Base-by-base conservation (phyloP, 768 basidiomycete genomes). In the Gloeophyllum trabeum region DNA sequence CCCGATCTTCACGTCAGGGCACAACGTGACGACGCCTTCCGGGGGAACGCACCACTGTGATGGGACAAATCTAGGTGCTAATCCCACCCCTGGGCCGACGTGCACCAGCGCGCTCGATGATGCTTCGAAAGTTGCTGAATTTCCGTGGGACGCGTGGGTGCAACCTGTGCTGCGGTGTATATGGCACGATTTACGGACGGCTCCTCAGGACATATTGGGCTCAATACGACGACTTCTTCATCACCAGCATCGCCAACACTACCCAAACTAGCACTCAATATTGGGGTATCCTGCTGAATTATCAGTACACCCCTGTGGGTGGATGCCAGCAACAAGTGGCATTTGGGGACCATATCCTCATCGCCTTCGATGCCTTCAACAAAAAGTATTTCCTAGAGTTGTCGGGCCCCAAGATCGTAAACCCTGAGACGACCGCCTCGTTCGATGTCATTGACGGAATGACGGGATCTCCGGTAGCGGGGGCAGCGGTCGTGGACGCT, bases 71-170 rank as follows among this genome's bases (percentile, higher is more conserved):
- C 48, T 60, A 37, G 36, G 52, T 10, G 49, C 44, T 0, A 61
- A 69, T 37, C 52, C 51, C 4, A 39, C 41, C 18, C 63, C 67
- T 3, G 67, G 65, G 3, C 61, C 68, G 6, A 69, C 68, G 0
- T 60, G 59, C 38, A 69, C 63, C 5, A 63, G 60, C 32, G 71
- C 70, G 10, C 56, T 73, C 14, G 68, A 63, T 35, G 64, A 67
- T 50, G 69, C 66, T 10, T 54, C 65, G 2, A 51, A 49, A 13
- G 13, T 37, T 18, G 40, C 49, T 2, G 30, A 48, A 6, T 70
- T 72, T 43, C 39, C 47, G 2, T 72, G 60, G 46, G 67, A 71
- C 52, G 70, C 61, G 64, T 67, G 39, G 28, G 54, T 51, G 4
- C 16, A 34, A 3, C 35, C 28, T n/a, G 20, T 19, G 43, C 35